These are phyloP conservation scores for Terfezia claveryi DNA, from an alignment of 495 filamentous ascomycete genomes.

Conservation along the genomic window DNA sequence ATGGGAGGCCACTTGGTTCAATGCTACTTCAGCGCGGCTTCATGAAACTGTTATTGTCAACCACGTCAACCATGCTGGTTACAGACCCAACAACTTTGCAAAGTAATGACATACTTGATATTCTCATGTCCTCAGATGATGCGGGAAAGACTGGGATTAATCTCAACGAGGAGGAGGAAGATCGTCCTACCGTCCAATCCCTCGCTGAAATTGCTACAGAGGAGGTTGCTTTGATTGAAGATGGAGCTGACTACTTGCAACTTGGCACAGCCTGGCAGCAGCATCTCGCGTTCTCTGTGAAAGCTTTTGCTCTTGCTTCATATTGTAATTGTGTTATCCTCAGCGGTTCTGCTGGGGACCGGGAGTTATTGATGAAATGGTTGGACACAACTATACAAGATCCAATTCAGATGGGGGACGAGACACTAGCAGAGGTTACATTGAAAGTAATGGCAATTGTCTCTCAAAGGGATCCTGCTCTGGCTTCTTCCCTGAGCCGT, in stretches of 20 bases:
- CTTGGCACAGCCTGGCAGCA: constrained; percentile 75
- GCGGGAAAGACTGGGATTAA: constrained; percentile 5
- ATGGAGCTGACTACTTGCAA: constrained; percentile 67
- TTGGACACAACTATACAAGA: constrained; percentile 58
- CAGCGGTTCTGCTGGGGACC: constrained; percentile 57
- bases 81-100: constrained; percentile 36
- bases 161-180: constrained; percentile 17
- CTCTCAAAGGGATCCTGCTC: constrained; percentile 44
- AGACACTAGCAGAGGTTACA: constrained; percentile 46
- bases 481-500: constrained; percentile 57
- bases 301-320: constrained; percentile 55
- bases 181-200: constrained; percentile 38
- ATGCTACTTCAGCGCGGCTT: constrained; percentile 75
- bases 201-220: constrained; percentile 55
- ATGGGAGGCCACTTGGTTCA: constrained; percentile 65
- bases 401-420: constrained; percentile 55
- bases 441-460: constrained; percentile 65
- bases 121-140: constrained; percentile 35
- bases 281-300: constrained; percentile 62
- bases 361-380: constrained; percentile 67
- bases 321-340: constrained; percentile 67
- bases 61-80: constrained; percentile 47
- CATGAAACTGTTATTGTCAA: constrained; percentile 60
- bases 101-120: constrained; percentile 45
- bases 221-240: constrained; percentile 68